Evolutionary conservation across 257 asterid genomes (phyloP).

Genomic region (Nicotiana knightiana): DNA sequence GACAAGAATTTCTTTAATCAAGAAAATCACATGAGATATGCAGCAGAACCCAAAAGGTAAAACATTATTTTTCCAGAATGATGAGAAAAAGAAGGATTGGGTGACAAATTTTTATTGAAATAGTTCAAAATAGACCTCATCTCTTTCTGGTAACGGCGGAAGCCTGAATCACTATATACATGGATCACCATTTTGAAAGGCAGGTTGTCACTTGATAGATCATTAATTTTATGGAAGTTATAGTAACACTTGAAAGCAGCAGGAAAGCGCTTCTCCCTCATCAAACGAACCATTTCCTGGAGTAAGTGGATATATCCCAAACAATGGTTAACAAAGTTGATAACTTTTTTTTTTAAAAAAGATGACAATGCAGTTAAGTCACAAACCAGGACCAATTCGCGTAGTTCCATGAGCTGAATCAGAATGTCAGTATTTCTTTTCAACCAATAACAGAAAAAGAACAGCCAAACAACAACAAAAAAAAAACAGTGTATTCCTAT

Average conservation of each 20-base stretch:
- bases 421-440: background rate
- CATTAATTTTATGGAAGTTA: constrained; percentile 62
- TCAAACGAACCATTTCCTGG: constrained; percentile 88
- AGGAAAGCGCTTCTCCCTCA: constrained; percentile 71
- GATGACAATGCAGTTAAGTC: background rate
- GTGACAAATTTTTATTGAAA: background rate
- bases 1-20: background rate
- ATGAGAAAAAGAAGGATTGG: background rate
- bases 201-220: constrained; percentile 60
- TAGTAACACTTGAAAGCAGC: constrained; percentile 83
- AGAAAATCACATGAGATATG: background rate
- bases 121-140: constrained; percentile 55
- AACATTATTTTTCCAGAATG: background rate
- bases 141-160: constrained; percentile 90
- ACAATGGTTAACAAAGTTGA: background rate
- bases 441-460: background rate
- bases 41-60: background rate
- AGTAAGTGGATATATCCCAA: constrained; percentile 7
- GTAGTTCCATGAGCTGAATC: background rate
- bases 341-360: background rate
- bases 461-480: background rate
- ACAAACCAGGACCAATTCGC: background rate
- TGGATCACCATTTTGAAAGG: constrained; percentile 93
- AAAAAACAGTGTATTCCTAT: too few species aligned
- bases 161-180: constrained; percentile 84